Evolutionary conservation across 1,284 basidiomycete genomes (phyloP), one percentile per base, ranked within the genome.

Genomic region (Sporisorium graminicola): DNA sequence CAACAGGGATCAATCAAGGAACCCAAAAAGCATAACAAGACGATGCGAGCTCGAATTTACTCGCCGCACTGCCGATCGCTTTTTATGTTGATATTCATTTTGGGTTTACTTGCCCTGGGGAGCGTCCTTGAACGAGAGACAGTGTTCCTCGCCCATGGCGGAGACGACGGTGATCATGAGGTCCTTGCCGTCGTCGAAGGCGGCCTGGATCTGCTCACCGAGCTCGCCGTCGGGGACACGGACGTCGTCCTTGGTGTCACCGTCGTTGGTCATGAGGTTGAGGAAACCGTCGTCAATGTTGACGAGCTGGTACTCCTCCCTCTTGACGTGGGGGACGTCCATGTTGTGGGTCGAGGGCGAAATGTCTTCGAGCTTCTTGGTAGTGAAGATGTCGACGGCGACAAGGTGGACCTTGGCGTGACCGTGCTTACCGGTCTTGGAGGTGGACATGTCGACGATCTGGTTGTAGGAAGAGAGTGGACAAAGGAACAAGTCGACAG

Each of bases 341-440:
- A 98, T 94, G 89, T 97, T 97, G 90, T 97, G 94, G 85, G 94
- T 97, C 85, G 97, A 99, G 86, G 96, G 96, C 82, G 89, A 96
- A 87, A 98, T 95, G 90, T 98, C 96, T 90, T 99, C 96, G 61
- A 55, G 65, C 78, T 79, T 78, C 64, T 71, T 65, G 58, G 61
- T 58, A 55, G 82, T 83, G 69, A 84, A 78, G 74, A 77, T 95
- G 89, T 99, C 97, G 86, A 93, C 93, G 87, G 92, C 97, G 85
- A 98, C 91, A 82, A 99, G 90, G 89, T 99, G 94, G 86, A 98
- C 96, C 89, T 99, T 99, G 88, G 97, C 96, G 90, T 99, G 97
- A 86, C 96, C 96, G 90, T 98, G 96, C 91, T 87, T 87, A 58
- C 94, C 95, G 60, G 94, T 97, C 91, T 99, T 99, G 87, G 96